Conservation (phyloP, 139 green algal genomes). For the Chlamydomonas schloesseri region DNA sequence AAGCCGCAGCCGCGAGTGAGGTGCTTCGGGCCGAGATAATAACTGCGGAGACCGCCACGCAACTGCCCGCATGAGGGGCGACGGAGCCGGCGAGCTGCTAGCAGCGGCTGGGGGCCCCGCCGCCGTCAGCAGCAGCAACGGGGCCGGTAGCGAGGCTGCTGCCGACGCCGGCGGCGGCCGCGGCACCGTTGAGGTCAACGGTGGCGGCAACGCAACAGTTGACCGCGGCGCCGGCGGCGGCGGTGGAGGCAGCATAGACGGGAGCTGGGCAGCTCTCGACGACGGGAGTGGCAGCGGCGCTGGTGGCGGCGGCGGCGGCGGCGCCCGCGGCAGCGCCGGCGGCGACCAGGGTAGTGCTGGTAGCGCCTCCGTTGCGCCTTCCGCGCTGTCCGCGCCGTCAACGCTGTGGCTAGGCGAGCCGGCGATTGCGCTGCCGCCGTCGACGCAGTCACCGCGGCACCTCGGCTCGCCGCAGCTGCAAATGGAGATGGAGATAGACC, state of each 20-base stretch:
- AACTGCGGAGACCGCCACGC: too few relatives aligned
- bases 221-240: not conserved
- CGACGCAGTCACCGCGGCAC: not conserved
- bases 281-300: not conserved
- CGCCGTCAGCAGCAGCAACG: too few relatives aligned
- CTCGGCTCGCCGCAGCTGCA: too few relatives aligned
- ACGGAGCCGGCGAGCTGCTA: too few relatives aligned
- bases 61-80: too few relatives aligned
- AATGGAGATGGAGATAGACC: not conserved
- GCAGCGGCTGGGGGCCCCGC: too few relatives aligned
- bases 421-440: not conserved
- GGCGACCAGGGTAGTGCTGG: not conserved
- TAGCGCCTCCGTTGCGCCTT: not conserved
- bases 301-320: not conserved
- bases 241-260: not conserved
- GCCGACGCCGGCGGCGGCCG: too few relatives aligned
- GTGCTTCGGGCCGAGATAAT: too few relatives aligned
- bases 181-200: not conserved
- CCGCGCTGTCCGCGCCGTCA: not conserved
- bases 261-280: not conserved
- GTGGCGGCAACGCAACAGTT: too few relatives aligned
- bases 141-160: too few relatives aligned
- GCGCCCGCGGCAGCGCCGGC: not conserved
- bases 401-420: conserved; percentile 25
- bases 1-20: too few relatives aligned